Conservation (phyloP, 768 basidiomycete genomes). For the Pulveroboletus frians region DNA sequence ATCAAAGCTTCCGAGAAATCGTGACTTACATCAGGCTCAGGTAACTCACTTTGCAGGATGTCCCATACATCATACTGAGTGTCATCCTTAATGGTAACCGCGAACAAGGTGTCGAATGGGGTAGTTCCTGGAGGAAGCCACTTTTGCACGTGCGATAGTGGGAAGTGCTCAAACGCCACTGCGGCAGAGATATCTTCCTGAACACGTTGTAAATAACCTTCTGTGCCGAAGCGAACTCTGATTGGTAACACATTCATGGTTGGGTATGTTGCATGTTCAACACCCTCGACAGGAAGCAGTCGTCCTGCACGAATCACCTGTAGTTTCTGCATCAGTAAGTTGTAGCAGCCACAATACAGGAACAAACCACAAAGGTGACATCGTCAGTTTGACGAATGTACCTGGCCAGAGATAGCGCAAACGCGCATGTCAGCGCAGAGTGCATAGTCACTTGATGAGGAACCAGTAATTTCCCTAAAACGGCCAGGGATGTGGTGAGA, state of each 20-base stretch:
- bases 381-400: slow-evolving; percentile 23
- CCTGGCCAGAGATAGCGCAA: slow-evolving; percentile 24
- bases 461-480: slow-evolving; percentile 17
- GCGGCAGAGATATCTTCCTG: slow-evolving; percentile 27
- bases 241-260: slow-evolving; percentile 28
- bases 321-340: not conserved
- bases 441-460: slow-evolving; percentile 29
- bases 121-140: slow-evolving; percentile 24
- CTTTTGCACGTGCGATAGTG: slow-evolving; percentile 28
- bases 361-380: slow-evolving; percentile 30
- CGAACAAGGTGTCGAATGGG: slow-evolving; percentile 31
- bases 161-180: slow-evolving; percentile 27
- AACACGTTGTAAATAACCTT: slow-evolving; percentile 14
- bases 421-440: slow-evolving; percentile 27
- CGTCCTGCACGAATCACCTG: slow-evolving; percentile 32
- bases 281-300: slow-evolving; percentile 22
- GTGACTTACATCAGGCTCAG: slow-evolving; percentile 29
- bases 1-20: not conserved
- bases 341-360: not conserved
- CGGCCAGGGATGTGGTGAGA: slow-evolving; percentile 15
- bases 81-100: slow-evolving; percentile 24
- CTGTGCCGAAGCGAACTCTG: slow-evolving; percentile 18
- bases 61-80: slow-evolving; percentile 19
- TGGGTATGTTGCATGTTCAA: slow-evolving; percentile 22
- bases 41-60: slow-evolving; percentile 26